These are phyloP conservation scores for Tetratostichococcus sp. DNA, from an alignment of 139 green algal species.

Conservation along the genomic window DNA sequence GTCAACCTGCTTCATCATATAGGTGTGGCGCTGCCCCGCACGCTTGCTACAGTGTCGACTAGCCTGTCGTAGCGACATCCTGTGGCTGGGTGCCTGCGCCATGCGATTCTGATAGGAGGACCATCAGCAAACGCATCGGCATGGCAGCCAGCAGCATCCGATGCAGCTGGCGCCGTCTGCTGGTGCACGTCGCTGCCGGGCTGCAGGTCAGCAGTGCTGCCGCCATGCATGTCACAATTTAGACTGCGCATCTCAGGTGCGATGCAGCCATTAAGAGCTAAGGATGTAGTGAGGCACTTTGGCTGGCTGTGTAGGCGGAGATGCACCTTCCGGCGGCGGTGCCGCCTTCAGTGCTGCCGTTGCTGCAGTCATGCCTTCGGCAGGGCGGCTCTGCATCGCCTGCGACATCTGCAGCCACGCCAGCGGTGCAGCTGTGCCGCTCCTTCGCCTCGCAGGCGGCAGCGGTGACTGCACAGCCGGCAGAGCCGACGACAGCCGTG, in stretches of 20 bases:
- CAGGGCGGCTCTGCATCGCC: no score
- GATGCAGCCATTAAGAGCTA: no score
- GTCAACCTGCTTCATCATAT: no score
- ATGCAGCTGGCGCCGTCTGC: not conserved
- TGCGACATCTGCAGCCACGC: not conserved
- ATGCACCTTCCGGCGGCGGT: not conserved
- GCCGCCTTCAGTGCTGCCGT: not conserved
- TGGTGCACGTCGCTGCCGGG: not conserved
- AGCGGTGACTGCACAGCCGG: not conserved
- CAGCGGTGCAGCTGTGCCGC: not conserved
- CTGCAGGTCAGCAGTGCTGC: not conserved
- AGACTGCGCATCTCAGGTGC: not conserved
- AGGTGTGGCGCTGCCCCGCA: no score
- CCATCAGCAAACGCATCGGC: no score
- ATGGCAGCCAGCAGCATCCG: not conserved
- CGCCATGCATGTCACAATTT: not conserved
- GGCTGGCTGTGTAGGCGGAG: not conserved
- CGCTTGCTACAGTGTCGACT: no score
- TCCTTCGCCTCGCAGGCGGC: not conserved
- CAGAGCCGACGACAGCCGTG: no score
- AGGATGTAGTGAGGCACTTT: not conserved
- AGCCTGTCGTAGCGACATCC: no score
- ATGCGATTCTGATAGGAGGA: no score
- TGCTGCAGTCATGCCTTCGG: not conserved
- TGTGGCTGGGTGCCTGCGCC: no score